Base-by-base conservation (phyloP, 2,329 filamentous ascomycete genomes). In the Apiospora saccharicola region DNA sequence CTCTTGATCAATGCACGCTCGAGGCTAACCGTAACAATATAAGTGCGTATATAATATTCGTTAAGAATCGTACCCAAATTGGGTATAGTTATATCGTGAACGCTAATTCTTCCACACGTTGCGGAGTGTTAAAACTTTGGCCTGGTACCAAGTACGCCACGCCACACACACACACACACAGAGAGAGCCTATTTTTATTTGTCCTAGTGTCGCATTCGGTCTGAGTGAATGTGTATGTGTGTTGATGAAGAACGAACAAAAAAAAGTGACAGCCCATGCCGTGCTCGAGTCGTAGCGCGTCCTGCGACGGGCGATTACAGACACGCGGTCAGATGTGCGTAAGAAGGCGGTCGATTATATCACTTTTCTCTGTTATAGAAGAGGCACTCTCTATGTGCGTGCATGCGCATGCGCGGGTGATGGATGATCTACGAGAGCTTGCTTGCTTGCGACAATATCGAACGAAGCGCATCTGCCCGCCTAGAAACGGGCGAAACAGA, bases 281-380 rank as follows among this genome's bases (percentile, higher is more conserved):
- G 57, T 51, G 70, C 51, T 46, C 49, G 37, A 24, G 64, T 49
- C 30, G n/a, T 68, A 37, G 19, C 53, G 64, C 46, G 30, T 53
- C 22, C 64, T 51, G 61, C 46, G 30, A 30, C 64, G 70, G 70
- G 67, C 70, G 70, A 71, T 71, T 61, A 71, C 70, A 71, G 70
- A 24, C 61, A 53, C 64, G 19, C 61, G 70, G 19, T 44, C 46
- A 71, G 70, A 71, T 71, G 68, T 41, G 34, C 68, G 67, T 47
- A n/a, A 64, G 70, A 71, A 68, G 44, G 70, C n/a, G 37, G 64
- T 26, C 70, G 43, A 41, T 13, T 37, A 64, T 41, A 24, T 41
- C n/a, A 37, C 10, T 14, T 26, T 51, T 51, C n/a, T 51, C 49
- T n/a, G 3, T 51, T 12, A 19, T 7, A 37, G 19, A 41, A 19